Evolutionary conservation across 129 eudicot genomes (phyloP).

Genomic region (Lonicera japonica): DNA sequence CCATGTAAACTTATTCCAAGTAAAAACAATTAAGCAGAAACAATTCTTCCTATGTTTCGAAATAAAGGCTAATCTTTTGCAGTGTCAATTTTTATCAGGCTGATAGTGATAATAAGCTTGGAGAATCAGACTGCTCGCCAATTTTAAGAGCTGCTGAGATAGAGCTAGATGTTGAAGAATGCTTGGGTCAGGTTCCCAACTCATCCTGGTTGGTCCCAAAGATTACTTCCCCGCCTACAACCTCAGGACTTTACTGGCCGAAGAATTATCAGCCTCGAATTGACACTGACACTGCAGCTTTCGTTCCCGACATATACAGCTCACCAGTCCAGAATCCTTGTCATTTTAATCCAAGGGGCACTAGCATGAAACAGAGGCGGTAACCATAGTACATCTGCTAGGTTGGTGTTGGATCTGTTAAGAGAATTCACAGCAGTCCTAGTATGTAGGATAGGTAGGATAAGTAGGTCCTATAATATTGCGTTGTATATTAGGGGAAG

Average conservation of each 20-base stretch:
- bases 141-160: conserved; percentile 45
- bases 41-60: too few species aligned
- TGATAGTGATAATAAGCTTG: conserved; percentile 74
- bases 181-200: conserved; percentile 72
- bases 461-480: too few species aligned
- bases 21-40: too few species aligned
- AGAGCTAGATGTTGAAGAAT: conserved; percentile 63
- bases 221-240: conserved; percentile 79
- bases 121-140: conserved; percentile 67
- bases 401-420: too few species aligned
- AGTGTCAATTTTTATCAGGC: conserved; percentile 51
- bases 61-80: too few species aligned
- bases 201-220: conserved; percentile 72
- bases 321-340: conserved; percentile 23
- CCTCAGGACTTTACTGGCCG: conserved; percentile 74
- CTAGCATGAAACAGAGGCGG: conserved; percentile 35
- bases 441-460: too few species aligned
- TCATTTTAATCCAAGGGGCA: conserved; percentile 19
- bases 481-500: too few species aligned
- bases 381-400: conserved; percentile 18
- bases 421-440: too few species aligned
- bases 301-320: conserved; percentile 67
- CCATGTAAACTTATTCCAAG: too few species aligned
- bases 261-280: conserved; percentile 22
- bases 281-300: conserved; percentile 30